phyloP scores from a whole-genome alignment of 306 rosid species.

The Cucumis hystrix region DNA sequence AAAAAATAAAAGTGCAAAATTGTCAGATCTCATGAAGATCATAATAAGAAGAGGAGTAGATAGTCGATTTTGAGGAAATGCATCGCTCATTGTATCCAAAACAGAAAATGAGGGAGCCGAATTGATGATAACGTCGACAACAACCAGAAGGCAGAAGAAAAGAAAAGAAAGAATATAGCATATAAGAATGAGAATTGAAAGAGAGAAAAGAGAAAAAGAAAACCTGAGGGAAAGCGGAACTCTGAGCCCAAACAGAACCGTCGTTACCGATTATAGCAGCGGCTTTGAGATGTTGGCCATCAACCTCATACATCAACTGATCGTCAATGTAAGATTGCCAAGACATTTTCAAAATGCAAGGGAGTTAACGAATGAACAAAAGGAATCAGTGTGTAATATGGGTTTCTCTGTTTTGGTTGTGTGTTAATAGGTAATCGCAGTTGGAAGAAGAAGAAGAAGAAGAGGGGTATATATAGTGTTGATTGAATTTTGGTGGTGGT shows the following conservation, averaged over 20 bases:
- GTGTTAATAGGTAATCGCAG: background rate
- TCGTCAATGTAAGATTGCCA: constrained; percentile 58
- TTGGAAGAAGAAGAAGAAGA: background rate
- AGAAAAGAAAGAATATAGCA: background rate
- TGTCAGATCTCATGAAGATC: background rate
- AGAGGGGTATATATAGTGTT: constrained; percentile 4
- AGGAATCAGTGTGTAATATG: background rate
- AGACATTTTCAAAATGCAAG: constrained; percentile 22
- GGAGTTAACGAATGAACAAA: background rate
- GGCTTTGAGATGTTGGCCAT: constrained; percentile 34
- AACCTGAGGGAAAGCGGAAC: constrained; percentile 41
- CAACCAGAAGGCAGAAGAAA: background rate
- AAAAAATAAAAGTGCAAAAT: background rate
- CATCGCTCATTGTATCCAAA: background rate
- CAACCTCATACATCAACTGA: constrained; percentile 46
- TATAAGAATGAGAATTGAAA: background rate
- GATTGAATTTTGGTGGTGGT: background rate
- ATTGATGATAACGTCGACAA: background rate
- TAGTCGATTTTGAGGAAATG: background rate
- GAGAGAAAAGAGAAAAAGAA: background rate
- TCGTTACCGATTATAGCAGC: constrained; percentile 47
- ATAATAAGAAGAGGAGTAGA: background rate
- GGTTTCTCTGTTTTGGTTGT: background rate
- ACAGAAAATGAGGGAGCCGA: background rate
- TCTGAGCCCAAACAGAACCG: constrained; percentile 46